Evolutionary conservation across 2,329 filamentous ascomycete species (phyloP), one percentile per base, ranked within the genome.

Genomic region (Nectriaceae sp.): DNA sequence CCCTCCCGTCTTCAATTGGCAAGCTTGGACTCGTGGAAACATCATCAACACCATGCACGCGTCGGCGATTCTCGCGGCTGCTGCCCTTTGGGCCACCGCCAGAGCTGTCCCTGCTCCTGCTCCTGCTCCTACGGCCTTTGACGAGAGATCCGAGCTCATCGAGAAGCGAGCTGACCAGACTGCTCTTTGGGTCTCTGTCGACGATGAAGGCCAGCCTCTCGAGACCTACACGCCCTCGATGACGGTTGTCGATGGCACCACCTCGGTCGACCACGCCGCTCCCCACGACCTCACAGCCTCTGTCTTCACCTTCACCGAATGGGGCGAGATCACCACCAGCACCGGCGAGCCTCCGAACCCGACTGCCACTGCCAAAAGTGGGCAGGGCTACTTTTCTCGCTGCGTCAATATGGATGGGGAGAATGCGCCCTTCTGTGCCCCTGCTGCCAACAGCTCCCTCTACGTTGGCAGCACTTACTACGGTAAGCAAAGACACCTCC

Each of bases 381-480:
- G 70, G 42, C 65, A 69, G 42, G 79, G 78, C 40, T 70, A 73
- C n/a, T 82, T 82, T 55, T 62, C 72, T 13, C 63, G 72, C 20
- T 83, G 79, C 64, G 61, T 67, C 61, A 81, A 80, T 60, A 61
- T 60, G 37, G 69, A 79, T 40, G 76, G 75, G 24, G 60, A 64
- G 15, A 61, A 70, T 48, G 75, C 72, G 47, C 80, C 80, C 1
- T 80, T 82, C 56, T 84, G 80, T 62, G 64, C 69, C 13, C 80
- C 80, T 1, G 61, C 65, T 8, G 57, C 65, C 15, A 72, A 72
- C 47, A 71, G 70, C 44, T 70, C 70, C 8, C 64, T 83, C 20
- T 70, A 72, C 49, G 68, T 70, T 2, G 75, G 69, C 22, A 66
- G 59, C 11, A 78, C 72, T 0, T 82, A 83, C 63, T 83, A 80